Base-by-base conservation (phyloP, 768 basidiomycete genomes). In the Guyanaporus albipodus region DNA sequence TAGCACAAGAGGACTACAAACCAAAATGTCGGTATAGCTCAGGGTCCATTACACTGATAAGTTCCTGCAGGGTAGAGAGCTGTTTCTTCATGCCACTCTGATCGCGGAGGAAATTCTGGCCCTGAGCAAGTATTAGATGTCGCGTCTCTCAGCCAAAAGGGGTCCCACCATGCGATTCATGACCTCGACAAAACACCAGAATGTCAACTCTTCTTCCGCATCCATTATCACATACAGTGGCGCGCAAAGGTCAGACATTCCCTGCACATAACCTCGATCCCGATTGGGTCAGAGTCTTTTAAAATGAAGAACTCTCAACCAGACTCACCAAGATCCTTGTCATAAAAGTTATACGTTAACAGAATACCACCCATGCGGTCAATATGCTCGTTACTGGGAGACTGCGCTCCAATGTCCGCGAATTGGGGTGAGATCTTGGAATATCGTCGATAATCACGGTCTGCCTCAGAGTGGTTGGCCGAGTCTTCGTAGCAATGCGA, bases 71-170 rank as follows among this genome's bases (percentile, higher is more conserved):
- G 8, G 87, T 89, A 22, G 82, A 78, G 21, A 99, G 67, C 60
- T 98, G 93, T 50, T 85, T 84, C 76, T 91, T 94, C 96, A 99
- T 99, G 4, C 96, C 96, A 49, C 87, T 91, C 63, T 99, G 96
- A 60, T 99, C 96, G 6, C 92, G 81, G 31, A 91, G 74, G 67
- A 99, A 99, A 65, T 99, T 98, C 60, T 84, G 80, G 70, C 93
- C 90, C 94, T 96, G 61, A 12, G 49, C 21, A 27, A 29, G 15
- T 38, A 28, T 57, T 24, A 54, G 34, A 5, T 18, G 43, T 52
- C 41, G 15, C 38, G 41, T 33, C 24, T 7, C 42, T 18, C 19
- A 18, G 19, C 38, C 18, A 19, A 40, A 54, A 31, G 23, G n/a
- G 12, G 7, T 72, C 82, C 47, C 44, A 90, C 94, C 91, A 96